Conservation (phyloP, 306 rosid genomes). For the Crotalaria pallida region DNA sequence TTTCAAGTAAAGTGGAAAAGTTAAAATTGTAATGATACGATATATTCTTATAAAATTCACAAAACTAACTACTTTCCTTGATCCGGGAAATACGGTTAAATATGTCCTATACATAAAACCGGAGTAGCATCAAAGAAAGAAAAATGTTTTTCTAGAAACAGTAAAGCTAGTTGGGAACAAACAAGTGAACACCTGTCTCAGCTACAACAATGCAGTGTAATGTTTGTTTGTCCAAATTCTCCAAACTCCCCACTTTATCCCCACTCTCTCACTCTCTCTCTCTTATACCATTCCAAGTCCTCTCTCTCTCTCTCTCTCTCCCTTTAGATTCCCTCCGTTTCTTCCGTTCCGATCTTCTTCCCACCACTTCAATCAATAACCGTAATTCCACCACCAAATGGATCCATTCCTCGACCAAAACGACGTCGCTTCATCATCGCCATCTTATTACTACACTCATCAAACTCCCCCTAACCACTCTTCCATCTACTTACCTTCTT, state of each 20-base stretch:
- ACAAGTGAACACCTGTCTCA: background rate
- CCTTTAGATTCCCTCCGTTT: background rate
- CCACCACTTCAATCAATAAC: too few relatives aligned
- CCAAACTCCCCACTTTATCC: background rate
- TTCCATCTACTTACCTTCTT: slow-evolving; percentile 9
- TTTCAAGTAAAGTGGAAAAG: too few relatives aligned
- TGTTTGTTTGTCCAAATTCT: background rate
- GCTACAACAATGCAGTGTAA: too few relatives aligned
- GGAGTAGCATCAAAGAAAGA: too few relatives aligned
- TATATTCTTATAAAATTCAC: too few relatives aligned
- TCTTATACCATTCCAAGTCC: background rate
- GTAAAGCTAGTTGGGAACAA: background rate
- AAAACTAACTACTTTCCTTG: too few relatives aligned
- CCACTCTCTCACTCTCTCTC: background rate
- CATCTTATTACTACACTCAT: background rate
- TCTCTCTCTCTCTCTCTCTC: background rate
- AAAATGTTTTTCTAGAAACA: background rate
- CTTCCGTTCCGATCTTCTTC: background rate
- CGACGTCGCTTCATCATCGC: slow-evolving; percentile 10
- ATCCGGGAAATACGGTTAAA: too few relatives aligned
- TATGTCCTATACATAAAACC: too few relatives aligned
- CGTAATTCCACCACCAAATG: slow-evolving; percentile 6
- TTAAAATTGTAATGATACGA: too few relatives aligned
- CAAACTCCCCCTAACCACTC: slow-evolving; percentile 2
- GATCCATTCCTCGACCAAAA: slow-evolving; percentile 18